These are phyloP conservation scores for Colletotrichum phormii DNA, from an alignment of 2,329 filamentous ascomycete species.

Conservation along the genomic window DNA sequence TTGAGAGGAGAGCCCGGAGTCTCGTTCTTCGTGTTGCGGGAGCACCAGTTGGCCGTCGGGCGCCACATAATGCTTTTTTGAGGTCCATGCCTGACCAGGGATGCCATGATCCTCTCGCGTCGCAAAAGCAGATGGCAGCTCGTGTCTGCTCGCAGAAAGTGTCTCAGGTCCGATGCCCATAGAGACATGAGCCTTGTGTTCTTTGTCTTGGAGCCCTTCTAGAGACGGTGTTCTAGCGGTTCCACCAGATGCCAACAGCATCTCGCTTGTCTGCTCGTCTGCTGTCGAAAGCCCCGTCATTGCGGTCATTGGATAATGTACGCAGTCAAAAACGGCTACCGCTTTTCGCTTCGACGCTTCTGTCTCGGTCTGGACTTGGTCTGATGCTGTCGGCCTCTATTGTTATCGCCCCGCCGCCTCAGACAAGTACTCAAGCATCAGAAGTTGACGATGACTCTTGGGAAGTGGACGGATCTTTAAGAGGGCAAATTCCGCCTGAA, in stretches of 20 bases:
- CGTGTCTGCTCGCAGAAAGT: conserved; percentile 16
- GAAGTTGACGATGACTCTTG: not conserved
- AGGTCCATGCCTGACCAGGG: not conserved
- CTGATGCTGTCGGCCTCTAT: not conserved
- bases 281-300: not conserved
- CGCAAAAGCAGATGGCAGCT: not conserved
- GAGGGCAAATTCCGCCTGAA: not conserved
- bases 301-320: not conserved
- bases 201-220: not conserved
- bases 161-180: conserved; percentile 12
- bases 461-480: not conserved
- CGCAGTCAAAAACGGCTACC: not conserved
- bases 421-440: not conserved
- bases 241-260: not conserved
- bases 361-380: not conserved
- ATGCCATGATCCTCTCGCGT: not conserved
- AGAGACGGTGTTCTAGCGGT: not conserved
- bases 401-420: not conserved
- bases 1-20: not conserved
- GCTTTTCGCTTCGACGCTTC: not conserved
- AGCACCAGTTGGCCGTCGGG: not conserved
- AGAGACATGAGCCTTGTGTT: not conserved
- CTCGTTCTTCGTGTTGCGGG: not conserved
- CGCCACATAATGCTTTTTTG: not conserved
- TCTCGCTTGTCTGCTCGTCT: not conserved